Evolutionary conservation across 805 yeast genomes (phyloP).

Genomic region (Cyberlindnera galapagoensis): DNA sequence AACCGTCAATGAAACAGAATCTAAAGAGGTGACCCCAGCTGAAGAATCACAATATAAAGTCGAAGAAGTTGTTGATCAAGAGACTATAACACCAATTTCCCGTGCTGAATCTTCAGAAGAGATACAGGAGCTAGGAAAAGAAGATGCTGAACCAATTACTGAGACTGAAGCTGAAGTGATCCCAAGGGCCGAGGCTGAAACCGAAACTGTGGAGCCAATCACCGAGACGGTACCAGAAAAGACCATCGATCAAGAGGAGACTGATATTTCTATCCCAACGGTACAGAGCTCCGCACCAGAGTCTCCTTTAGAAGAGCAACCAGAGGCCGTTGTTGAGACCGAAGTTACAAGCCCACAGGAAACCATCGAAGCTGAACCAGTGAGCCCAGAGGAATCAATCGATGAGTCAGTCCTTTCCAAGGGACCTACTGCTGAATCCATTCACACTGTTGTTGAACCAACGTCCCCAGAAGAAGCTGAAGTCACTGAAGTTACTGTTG

Average conservation of each 20-base stretch:
- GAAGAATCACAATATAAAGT: slow-evolving; percentile 15
- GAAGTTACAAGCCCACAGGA: slow-evolving; percentile 3
- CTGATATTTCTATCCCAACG: too few relatives aligned
- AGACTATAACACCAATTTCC: slow-evolving; percentile 10
- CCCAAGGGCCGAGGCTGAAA: neutral
- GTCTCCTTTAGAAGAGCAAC: too few relatives aligned
- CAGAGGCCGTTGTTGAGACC: slow-evolving; percentile 8
- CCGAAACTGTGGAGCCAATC: slow-evolving; percentile 4
- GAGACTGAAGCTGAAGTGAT: slow-evolving; percentile 1
- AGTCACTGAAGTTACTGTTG: neutral
- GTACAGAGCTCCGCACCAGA: too few relatives aligned
- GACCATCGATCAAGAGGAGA: slow-evolving; percentile 12
- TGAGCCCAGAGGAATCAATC: neutral
- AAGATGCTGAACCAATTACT: slow-evolving; percentile 6
- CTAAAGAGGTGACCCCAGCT: slow-evolving; percentile 16
- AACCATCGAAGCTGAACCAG: slow-evolving; percentile 2
- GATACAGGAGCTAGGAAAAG: slow-evolving; percentile 14
- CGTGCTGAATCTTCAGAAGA: slow-evolving; percentile 13
- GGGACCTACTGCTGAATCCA: neutral
- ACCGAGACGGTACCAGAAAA: slow-evolving; percentile 15
- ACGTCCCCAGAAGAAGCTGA: neutral
- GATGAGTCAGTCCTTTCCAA: too few relatives aligned
- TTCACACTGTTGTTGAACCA: neutral
- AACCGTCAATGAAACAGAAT: too few relatives aligned
- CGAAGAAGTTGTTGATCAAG: slow-evolving; percentile 12